phyloP scores from a whole-genome alignment of 1,284 basidiomycete species.

The Ustilago crameri region DNA sequence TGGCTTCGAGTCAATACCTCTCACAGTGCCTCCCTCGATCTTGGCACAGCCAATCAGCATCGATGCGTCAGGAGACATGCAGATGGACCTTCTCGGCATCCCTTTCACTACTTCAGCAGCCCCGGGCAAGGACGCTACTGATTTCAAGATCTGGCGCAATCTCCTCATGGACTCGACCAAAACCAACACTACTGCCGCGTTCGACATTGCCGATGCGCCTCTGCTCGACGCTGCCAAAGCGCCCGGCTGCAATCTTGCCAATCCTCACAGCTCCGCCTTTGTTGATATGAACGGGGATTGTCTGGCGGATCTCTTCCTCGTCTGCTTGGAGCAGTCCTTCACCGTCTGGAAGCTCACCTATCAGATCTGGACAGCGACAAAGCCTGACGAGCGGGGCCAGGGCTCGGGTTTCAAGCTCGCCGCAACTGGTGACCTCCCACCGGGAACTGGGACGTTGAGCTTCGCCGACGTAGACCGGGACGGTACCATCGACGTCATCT shows the following conservation, averaged over 20 bases:
- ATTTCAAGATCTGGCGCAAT: constrained; percentile 58
- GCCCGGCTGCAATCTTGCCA: constrained; percentile 76
- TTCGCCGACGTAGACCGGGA: constrained; percentile 97
- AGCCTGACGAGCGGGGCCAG: constrained; percentile 29
- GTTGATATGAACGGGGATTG: constrained; percentile 96
- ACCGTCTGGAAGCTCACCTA: constrained; percentile 71
- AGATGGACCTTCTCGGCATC: constrained; percentile 85
- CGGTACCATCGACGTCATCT: constrained; percentile 94
- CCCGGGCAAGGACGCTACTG: constrained; percentile 26
- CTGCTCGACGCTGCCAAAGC: constrained; percentile 26
- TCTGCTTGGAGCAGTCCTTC: constrained; percentile 75
- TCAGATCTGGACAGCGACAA: constrained; percentile 81
- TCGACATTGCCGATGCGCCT: constrained; percentile 31
- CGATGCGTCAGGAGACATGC: constrained; percentile 87
- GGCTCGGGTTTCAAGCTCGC: constrained; percentile 79
- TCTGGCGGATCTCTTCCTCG: constrained; percentile 89
- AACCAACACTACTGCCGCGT: constrained; percentile 24
- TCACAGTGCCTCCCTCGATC: constrained; percentile 76
- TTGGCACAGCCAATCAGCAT: constrained; percentile 84
- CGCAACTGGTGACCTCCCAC: constrained; percentile 78
- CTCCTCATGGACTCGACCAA: constrained; percentile 17
- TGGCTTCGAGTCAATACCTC: constrained; percentile 42
- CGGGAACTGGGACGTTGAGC: constrained; percentile 80
- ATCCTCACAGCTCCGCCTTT: constrained; percentile 94
- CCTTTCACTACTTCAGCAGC: constrained; percentile 67